Conservation (phyloP, 140 eudicot genomes). For the Flaveria floridana region DNA sequence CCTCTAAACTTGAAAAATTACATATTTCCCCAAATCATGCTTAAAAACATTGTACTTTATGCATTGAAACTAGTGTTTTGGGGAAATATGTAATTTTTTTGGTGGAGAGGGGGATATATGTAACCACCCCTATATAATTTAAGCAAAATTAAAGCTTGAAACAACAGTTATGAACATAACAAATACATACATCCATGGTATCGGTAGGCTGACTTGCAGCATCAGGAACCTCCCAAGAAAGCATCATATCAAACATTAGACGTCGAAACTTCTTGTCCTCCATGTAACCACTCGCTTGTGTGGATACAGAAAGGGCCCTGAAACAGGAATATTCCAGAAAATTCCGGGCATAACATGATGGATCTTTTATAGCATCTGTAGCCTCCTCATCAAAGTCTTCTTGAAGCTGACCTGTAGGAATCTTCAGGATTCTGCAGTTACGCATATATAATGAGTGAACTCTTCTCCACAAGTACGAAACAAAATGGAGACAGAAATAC, state of each 20-base stretch:
- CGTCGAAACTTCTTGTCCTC: conserved; percentile 76
- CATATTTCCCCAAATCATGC: too few relatives aligned
- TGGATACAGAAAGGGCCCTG: conserved; percentile 71
- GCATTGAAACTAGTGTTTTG: too few relatives aligned
- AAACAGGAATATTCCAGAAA: conserved; percentile 85
- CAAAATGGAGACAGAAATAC: neutral
- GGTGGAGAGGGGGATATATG: too few relatives aligned
- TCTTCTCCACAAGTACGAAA: neutral
- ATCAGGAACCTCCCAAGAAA: conserved; percentile 87
- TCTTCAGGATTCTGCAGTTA: conserved; percentile 63
- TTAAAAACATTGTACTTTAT: too few relatives aligned
- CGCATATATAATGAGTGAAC: neutral
- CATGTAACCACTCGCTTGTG: conserved; percentile 63
- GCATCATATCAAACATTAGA: conserved; percentile 85
- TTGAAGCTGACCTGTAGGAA: conserved; percentile 52
- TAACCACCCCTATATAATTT: neutral
- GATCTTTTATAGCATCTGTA: conserved; percentile 54
- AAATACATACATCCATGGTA: conserved; percentile 46
- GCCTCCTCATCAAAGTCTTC: conserved; percentile 65
- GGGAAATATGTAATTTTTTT: too few relatives aligned
- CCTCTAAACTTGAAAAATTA: too few relatives aligned
- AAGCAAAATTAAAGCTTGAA: neutral
- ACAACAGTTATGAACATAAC: conserved; percentile 10
- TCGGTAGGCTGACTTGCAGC: conserved; percentile 56
- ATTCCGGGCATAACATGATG: conserved; percentile 71